Evolutionary conservation across 768 basidiomycete species (phyloP).

Genomic region (Mycena maculata): DNA sequence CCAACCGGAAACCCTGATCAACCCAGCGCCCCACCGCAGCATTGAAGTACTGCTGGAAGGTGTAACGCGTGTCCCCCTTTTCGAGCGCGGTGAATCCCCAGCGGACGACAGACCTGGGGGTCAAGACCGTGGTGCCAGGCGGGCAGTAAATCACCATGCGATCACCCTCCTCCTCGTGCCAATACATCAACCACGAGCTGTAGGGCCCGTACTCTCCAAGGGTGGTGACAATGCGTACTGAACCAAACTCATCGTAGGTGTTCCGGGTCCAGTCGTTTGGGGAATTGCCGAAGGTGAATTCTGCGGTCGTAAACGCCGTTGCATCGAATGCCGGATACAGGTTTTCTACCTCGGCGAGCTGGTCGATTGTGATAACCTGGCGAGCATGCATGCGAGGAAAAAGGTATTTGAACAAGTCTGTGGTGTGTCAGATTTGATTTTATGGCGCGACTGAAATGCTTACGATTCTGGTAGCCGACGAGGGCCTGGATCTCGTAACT

Average conservation of each 20-base stretch:
- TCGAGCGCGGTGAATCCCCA: neutral
- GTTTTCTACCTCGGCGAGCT: neutral
- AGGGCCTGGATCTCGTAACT: neutral
- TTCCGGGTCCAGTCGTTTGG: neutral
- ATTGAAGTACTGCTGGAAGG: slow-evolving; percentile 5
- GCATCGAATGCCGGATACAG: neutral
- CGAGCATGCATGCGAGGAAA: neutral
- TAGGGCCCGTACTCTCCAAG: neutral
- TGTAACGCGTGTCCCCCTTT: neutral
- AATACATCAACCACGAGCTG: neutral
- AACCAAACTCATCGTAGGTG: neutral
- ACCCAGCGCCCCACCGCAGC: neutral
- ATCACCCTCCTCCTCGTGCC: neutral
- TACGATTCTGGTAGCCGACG: neutral
- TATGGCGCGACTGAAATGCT: no score
- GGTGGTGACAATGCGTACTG: neutral
- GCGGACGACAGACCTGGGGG: neutral
- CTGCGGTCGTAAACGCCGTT: neutral
- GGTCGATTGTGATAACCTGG: neutral
- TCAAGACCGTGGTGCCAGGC: neutral
- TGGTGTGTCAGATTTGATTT: no score
- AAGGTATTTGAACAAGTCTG: neutral
- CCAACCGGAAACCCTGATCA: neutral
- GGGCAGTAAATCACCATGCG: neutral
- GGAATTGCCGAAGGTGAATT: neutral